Conservation (phyloP, 2,329 filamentous ascomycete genomes). For the Aureobasidium melanogenum region DNA sequence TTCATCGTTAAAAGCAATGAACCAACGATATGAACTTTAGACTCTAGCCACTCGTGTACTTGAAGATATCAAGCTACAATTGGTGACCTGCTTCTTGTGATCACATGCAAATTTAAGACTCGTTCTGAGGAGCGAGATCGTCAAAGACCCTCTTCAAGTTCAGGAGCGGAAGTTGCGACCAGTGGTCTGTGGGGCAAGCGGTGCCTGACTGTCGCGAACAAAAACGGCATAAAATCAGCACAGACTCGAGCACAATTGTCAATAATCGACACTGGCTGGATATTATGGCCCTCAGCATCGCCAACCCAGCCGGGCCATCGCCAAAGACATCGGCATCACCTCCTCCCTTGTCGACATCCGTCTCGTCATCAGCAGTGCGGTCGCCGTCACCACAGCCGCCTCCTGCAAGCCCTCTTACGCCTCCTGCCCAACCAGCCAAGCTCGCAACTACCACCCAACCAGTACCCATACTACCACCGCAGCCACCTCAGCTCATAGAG, state of each 20-base stretch:
- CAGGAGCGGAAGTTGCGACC: not conserved
- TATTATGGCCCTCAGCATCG: constrained; percentile 21
- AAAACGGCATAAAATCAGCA: constrained; percentile 11
- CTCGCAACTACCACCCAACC: not conserved
- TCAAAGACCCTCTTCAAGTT: not conserved
- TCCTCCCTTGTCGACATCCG: not conserved
- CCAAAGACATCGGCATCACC: constrained; percentile 11
- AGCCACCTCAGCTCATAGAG: constrained; percentile 29
- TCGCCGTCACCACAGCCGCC: constrained; percentile 14
- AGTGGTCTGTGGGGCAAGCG: constrained; percentile 1
- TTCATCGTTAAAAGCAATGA: not conserved
- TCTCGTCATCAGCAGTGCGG: not conserved
- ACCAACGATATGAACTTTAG: not conserved
- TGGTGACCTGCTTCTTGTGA: not conserved
- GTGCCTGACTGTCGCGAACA: not conserved
- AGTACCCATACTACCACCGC: not conserved
- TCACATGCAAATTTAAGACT: not conserved
- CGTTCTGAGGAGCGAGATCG: not conserved
- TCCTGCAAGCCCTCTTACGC: constrained; percentile 15
- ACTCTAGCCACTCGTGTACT: not conserved
- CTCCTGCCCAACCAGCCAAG: not conserved
- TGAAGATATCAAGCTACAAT: not conserved
- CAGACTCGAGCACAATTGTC: constrained; percentile 9
- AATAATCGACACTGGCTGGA: too few species aligned
- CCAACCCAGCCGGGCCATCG: constrained; percentile 18